Evolutionary conservation across 78 protist genomes (phyloP).

Genomic region (Guillardia theta): DNA sequence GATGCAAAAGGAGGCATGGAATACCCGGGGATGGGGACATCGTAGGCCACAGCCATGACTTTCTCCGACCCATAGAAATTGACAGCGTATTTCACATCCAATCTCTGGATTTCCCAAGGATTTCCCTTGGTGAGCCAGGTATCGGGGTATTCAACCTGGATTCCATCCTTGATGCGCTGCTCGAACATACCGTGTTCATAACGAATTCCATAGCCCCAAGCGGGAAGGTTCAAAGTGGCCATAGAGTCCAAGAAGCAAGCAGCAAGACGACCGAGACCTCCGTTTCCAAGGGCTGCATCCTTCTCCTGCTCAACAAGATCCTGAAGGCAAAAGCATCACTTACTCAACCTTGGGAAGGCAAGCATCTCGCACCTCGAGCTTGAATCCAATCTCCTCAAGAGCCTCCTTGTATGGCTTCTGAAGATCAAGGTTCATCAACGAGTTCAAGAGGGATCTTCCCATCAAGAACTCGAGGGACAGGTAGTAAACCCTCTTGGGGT

Average conservation of each 20-base stretch:
- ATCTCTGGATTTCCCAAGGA: constrained; percentile 89
- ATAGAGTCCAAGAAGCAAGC: constrained; percentile 94
- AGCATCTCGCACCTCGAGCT: neutral
- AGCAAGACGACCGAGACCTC: constrained; percentile 94
- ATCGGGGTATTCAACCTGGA: constrained; percentile 65
- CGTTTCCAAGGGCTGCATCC: constrained; percentile 97
- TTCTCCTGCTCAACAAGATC: constrained; percentile 82
- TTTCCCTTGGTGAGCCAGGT: constrained; percentile 73
- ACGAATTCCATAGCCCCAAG: constrained; percentile 84
- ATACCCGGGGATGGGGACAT: constrained; percentile 44
- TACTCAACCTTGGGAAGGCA: neutral
- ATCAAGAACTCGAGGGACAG: constrained; percentile 89
- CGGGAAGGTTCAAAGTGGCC: constrained; percentile 89
- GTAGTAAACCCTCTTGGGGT: constrained; percentile 85
- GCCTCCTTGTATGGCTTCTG: constrained; percentile 64
- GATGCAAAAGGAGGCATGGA: neutral
- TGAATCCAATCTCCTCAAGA: constrained; percentile 48
- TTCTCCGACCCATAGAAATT: constrained; percentile 64
- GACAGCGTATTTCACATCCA: constrained; percentile 74
- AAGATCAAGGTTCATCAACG: constrained; percentile 75
- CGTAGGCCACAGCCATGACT: constrained; percentile 75
- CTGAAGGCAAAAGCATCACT: constrained; percentile 26
- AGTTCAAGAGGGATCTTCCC: constrained; percentile 89
- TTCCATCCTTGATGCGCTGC: constrained; percentile 84
- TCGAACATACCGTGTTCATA: constrained; percentile 91